Evolutionary conservation across 1,139 yeast genomes (phyloP).

Genomic region (Debaryomycetaceae sp.): DNA sequence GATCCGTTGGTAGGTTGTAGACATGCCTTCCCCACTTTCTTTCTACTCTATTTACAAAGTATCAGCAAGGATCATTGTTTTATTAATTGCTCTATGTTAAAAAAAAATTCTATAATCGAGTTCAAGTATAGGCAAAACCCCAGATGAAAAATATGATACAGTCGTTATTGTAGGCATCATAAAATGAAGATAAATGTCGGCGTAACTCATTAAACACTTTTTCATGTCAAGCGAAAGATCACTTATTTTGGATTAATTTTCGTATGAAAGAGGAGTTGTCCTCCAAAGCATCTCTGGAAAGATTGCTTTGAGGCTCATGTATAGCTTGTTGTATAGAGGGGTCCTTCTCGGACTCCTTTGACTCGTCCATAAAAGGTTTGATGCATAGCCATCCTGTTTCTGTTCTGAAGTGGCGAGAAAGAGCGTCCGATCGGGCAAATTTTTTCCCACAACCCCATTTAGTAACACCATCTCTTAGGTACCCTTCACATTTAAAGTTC

Average conservation of each 20-base stretch:
- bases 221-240: background rate
- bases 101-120: background rate
- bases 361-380: conserved; percentile 53
- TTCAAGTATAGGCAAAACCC: background rate
- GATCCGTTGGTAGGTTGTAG: too few relatives aligned
- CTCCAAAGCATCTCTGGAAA: conserved; percentile 2
- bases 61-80: too few relatives aligned
- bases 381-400: conserved; percentile 60
- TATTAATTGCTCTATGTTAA: background rate
- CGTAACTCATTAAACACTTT: background rate
- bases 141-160: background rate
- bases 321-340: background rate
- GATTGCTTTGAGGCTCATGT: background rate
- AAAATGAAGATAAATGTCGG: background rate
- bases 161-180: background rate
- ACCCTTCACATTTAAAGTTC: conserved; percentile 55
- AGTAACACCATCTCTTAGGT: conserved; percentile 46
- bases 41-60: too few relatives aligned
- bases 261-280: conserved; percentile 18
- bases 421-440: conserved; percentile 57
- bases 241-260: conserved; percentile 15
- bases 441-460: conserved; percentile 60
- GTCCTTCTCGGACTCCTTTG: conserved; percentile 19
- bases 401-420: conserved; percentile 55
- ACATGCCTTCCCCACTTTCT: too few relatives aligned